phyloP scores from a whole-genome alignment of 345 rosid species.

The Psidium friedrichsthalianum region DNA sequence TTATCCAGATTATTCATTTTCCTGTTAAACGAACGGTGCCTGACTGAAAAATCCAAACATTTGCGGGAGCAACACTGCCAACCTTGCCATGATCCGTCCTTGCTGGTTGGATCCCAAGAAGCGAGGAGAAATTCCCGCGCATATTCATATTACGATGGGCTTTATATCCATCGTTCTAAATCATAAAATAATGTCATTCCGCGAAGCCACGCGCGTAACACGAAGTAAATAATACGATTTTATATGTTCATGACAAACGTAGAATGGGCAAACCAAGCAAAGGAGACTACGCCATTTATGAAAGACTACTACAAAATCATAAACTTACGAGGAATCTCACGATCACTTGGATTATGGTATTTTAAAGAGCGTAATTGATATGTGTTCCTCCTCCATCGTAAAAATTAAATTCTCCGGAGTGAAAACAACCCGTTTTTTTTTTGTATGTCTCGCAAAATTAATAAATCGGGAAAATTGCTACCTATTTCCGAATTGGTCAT shows the following conservation, averaged over 20 bases:
- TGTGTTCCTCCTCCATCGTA: not conserved
- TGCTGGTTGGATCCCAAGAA: not conserved
- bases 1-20: no score
- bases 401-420: not conserved
- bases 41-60: not conserved
- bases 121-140: not conserved
- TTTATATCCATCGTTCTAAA: not conserved
- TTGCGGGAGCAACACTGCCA: fast-evolving
- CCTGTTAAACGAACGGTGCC: no score
- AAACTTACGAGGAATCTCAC: not conserved
- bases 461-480: not conserved
- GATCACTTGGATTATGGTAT: not conserved
- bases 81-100: not conserved
- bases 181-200: not conserved
- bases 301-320: fast-evolving
- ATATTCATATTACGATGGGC: not conserved
- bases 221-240: not conserved
- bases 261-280: not conserved
- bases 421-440: not conserved
- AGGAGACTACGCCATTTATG: not conserved
- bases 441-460: no score
- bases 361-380: not conserved
- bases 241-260: not conserved
- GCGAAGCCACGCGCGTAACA: not conserved
- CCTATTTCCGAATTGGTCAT: not conserved